Percentiles rank a stretch among this genome's conserved stretches.
Conservation (phyloP, 2,329 filamentous ascomycete species). For the Diaporthe batatas region DNA sequence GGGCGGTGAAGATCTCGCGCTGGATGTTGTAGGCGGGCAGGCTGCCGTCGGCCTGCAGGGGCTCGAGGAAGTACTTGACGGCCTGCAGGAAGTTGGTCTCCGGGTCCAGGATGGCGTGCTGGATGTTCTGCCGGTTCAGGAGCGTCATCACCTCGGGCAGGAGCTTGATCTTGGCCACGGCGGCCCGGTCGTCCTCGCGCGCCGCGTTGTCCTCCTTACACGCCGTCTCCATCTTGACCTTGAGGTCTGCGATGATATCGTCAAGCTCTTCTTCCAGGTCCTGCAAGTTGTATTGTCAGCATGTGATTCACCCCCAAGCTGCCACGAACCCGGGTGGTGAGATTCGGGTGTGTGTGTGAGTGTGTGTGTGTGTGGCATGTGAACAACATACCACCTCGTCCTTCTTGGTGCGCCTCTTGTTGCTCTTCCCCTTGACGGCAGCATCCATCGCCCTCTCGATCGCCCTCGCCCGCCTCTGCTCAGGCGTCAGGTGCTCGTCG, state of each 20-base stretch:
- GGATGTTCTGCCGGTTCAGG: constrained; percentile 89
- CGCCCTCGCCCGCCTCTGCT: constrained; percentile 85
- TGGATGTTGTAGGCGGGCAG: constrained; percentile 98
- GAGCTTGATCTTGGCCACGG: constrained; percentile 92
- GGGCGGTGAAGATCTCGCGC: constrained; percentile 87
- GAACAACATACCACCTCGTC: constrained; percentile 83
- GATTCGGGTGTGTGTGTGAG: neutral
- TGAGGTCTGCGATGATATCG: constrained; percentile 88
- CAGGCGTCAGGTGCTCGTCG: constrained; percentile 84
- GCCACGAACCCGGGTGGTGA: neutral
- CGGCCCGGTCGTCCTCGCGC: constrained; percentile 82
- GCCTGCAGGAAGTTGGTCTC: constrained; percentile 96
- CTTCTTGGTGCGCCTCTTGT: constrained; percentile 81
- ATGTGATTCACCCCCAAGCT: neutral
- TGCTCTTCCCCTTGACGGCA: constrained; percentile 82
- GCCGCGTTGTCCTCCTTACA: constrained; percentile 88
- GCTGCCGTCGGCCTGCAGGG: constrained; percentile 86
- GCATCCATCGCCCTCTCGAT: constrained; percentile 91
- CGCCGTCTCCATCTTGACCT: constrained; percentile 89
- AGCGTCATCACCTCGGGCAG: constrained; percentile 90
- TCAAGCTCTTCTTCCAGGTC: constrained; percentile 93
- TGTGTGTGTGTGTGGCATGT: neutral
- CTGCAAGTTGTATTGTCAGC: constrained; percentile 58
- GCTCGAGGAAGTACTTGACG: constrained; percentile 97
- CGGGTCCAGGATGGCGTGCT: constrained; percentile 87